Evolutionary conservation across 164 flowering plant genomes (phyloP).

Genomic region (Litsea cubeba): DNA sequence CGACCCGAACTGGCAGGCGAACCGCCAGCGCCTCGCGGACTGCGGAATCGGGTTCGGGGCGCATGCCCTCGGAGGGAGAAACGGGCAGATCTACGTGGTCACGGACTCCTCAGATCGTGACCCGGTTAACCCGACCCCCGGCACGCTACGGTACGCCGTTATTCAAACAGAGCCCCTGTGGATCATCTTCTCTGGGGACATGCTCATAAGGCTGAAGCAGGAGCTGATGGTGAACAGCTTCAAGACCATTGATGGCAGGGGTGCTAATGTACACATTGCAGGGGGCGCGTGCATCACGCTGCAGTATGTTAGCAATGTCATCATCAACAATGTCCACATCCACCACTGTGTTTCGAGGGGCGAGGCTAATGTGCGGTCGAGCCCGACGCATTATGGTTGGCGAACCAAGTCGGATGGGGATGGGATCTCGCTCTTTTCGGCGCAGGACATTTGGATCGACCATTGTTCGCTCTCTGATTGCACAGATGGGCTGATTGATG

Average conservation of each 20-base stretch:
- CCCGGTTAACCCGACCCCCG: slow-evolving; percentile 67
- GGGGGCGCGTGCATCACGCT: slow-evolving; percentile 69
- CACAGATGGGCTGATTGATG: slow-evolving; percentile 70
- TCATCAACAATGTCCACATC: slow-evolving; percentile 66
- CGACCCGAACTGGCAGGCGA: slow-evolving; percentile 55
- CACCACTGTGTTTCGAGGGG: slow-evolving; percentile 64
- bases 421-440: slow-evolving; percentile 56
- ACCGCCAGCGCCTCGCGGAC: slow-evolving; percentile 69
- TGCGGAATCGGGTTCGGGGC: slow-evolving; percentile 87
- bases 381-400: slow-evolving; percentile 51
- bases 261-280: slow-evolving; percentile 57
- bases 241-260: slow-evolving; percentile 89
- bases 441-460: slow-evolving; percentile 64
- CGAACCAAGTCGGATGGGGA: slow-evolving; percentile 81
- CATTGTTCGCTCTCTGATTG: slow-evolving; percentile 64
- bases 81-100: slow-evolving; percentile 51
- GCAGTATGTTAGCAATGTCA: slow-evolving; percentile 57
- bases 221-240: slow-evolving; percentile 64
- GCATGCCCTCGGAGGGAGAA: slow-evolving; percentile 63
- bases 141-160: slow-evolving; percentile 69
- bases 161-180: slow-evolving; percentile 64
- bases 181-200: slow-evolving; percentile 56
- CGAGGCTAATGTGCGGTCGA: slow-evolving; percentile 41
- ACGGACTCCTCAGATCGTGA: slow-evolving; percentile 64
- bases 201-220: slow-evolving; percentile 56